Percentiles rank a stretch among this genome's conserved stretches.
Conservation (phyloP, 345 rosid species). For the Punica granatum region DNA sequence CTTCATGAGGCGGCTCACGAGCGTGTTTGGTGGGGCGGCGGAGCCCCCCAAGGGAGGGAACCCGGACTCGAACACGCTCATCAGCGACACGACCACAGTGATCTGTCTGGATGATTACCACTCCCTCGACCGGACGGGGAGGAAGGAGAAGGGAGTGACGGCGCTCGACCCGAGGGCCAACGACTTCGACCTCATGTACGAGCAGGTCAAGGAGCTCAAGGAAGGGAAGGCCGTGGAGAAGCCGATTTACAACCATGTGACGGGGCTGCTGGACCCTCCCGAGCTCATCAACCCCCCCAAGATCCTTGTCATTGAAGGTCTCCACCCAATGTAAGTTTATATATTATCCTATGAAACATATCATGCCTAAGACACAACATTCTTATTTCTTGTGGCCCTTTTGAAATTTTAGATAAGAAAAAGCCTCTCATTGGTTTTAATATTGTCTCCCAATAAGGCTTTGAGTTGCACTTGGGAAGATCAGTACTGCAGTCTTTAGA, state of each 20-base stretch:
- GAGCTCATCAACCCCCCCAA: conserved; percentile 90
- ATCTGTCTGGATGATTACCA: conserved; percentile 93
- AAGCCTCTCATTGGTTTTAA: neutral
- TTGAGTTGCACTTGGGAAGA: too few species aligned
- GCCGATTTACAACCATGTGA: conserved; percentile 92
- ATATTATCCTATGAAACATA: too few species aligned
- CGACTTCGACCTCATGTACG: conserved; percentile 90
- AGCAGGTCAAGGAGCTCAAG: conserved; percentile 87
- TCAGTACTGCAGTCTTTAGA: too few species aligned
- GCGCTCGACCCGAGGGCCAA: conserved; percentile 94
- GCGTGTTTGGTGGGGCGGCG: conserved; percentile 93
- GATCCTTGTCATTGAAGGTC: conserved; percentile 96
- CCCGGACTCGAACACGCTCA: conserved; percentile 93
- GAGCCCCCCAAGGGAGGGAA: conserved; percentile 93
- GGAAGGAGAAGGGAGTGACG: conserved; percentile 87
- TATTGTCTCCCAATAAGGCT: too few species aligned
- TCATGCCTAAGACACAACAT: too few species aligned
- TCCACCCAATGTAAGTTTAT: conserved; percentile 86
- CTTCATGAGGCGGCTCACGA: conserved; percentile 84
- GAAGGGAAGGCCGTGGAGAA: conserved; percentile 68
- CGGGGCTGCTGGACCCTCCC: conserved; percentile 86
- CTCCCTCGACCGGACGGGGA: conserved; percentile 75
- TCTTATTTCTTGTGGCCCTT: too few species aligned
- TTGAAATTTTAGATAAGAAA: too few species aligned
- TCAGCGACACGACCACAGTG: conserved; percentile 86